phyloP scores from a whole-genome alignment of 495 filamentous ascomycete genomes.

The Aspergillus bertholletiae region DNA sequence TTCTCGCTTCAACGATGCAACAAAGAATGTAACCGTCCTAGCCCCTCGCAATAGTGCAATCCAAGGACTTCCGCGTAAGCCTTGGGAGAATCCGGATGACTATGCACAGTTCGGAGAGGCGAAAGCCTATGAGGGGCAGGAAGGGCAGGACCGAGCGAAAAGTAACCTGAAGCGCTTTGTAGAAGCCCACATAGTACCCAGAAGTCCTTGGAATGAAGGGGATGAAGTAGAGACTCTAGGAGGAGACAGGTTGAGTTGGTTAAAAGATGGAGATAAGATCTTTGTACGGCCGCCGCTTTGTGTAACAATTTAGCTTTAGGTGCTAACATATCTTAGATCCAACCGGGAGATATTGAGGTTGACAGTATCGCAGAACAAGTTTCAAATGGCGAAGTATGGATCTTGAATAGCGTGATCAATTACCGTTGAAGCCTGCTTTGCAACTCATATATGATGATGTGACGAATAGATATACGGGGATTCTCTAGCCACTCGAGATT shows the following conservation, averaged over 20 bases:
- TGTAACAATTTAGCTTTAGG: background rate
- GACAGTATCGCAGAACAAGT: slow-evolving; percentile 66
- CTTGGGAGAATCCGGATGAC: slow-evolving; percentile 88
- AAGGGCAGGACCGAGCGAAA: slow-evolving; percentile 75
- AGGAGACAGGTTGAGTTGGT: slow-evolving; percentile 79
- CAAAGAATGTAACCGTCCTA: slow-evolving; percentile 80
- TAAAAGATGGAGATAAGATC: slow-evolving; percentile 68
- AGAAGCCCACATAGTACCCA: slow-evolving; percentile 76
- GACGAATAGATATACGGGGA: slow-evolving; percentile 14
- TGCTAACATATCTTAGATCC: slow-evolving; percentile 53
- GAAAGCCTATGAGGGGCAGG: slow-evolving; percentile 73
- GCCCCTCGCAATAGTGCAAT: slow-evolving; percentile 83
- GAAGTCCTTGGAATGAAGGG: slow-evolving; percentile 75
- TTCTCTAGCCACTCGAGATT: background rate
- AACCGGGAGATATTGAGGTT: slow-evolving; percentile 75
- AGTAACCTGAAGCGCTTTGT: slow-evolving; percentile 80
- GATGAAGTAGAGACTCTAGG: slow-evolving; percentile 68
- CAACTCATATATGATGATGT: slow-evolving; percentile 13
- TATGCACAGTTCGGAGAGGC: slow-evolving; percentile 65
- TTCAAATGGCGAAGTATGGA: slow-evolving; percentile 83
- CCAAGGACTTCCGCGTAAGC: slow-evolving; percentile 76
- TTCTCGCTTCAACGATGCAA: slow-evolving; percentile 63
- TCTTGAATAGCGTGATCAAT: slow-evolving; percentile 64
- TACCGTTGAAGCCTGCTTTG: slow-evolving; percentile 33
- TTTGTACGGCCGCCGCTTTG: slow-evolving; percentile 47